These are phyloP conservation scores for Phytophthora foliorum DNA, from an alignment of 352 stramenopile species.

Conservation along the genomic window DNA sequence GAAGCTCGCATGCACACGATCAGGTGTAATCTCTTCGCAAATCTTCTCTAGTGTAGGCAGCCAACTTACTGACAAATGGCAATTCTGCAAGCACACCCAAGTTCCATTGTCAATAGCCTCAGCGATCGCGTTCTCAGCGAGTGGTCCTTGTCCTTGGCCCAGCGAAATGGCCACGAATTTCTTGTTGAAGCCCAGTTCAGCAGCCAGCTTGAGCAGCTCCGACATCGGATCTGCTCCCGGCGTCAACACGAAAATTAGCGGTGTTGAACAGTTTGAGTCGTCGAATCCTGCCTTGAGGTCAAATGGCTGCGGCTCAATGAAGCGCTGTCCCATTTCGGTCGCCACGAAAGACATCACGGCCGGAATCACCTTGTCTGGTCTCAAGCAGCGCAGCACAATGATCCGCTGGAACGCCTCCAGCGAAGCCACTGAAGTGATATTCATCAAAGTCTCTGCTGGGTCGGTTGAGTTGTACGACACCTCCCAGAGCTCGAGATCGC, in stretches of 20 bases:
- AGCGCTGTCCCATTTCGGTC: constrained; percentile 89
- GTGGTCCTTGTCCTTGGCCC: constrained; percentile 94
- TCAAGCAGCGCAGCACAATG: constrained; percentile 91
- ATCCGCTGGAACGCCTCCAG: constrained; percentile 93
- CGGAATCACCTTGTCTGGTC: constrained; percentile 94
- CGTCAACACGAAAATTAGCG: constrained; percentile 96
- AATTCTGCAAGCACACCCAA: constrained; percentile 98
- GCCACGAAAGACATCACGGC: constrained; percentile 93
- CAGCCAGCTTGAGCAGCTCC: constrained; percentile 93
- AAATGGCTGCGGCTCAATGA: constrained; percentile 95
- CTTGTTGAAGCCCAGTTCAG: constrained; percentile 92
- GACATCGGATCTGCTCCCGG: constrained; percentile 96
- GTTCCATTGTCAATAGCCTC: constrained; percentile 94
- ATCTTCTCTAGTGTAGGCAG: constrained; percentile 95
- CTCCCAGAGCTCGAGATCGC: constrained; percentile 72
- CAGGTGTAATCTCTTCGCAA: constrained; percentile 94
- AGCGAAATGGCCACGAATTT: constrained; percentile 95
- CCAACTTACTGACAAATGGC: constrained; percentile 95
- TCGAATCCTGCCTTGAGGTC: constrained; percentile 93
- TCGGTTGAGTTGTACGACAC: constrained; percentile 89
- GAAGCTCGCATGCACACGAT: constrained; percentile 94
- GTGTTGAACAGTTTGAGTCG: constrained; percentile 95
- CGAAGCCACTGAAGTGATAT: constrained; percentile 55
- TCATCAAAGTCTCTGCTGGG: constrained; percentile 72
- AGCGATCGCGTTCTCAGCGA: constrained; percentile 93